phyloP scores from a whole-genome alignment of 2,329 filamentous ascomycete species.

The Alternaria gansuensis region DNA sequence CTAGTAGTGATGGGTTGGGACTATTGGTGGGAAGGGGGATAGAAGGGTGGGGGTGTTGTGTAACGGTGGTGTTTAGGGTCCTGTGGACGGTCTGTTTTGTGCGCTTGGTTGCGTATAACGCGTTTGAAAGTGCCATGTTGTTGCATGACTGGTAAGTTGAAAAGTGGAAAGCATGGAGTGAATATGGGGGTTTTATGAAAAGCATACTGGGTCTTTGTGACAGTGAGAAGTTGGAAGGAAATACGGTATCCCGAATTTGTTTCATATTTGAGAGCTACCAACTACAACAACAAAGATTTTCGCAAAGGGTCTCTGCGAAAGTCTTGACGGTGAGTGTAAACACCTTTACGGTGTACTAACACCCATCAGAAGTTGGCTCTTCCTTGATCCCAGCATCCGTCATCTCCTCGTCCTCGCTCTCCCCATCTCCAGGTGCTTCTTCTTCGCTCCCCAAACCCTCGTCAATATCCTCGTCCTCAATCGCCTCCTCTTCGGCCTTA shows the following conservation, averaged over 20 bases:
- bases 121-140: too few species aligned
- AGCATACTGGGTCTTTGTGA: background rate
- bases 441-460: background rate
- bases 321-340: background rate
- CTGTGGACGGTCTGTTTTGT: background rate
- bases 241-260: background rate
- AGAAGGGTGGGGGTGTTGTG: background rate
- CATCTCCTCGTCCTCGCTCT: background rate
- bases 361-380: background rate
- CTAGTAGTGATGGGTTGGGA: background rate
- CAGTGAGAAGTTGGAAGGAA: background rate
- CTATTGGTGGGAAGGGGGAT: background rate
- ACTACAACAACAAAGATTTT: background rate
- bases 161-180: too few species aligned
- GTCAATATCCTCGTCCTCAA: background rate
- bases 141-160: too few species aligned
- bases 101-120: background rate
- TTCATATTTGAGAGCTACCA: background rate
- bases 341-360: background rate
- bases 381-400: background rate
- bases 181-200: background rate
- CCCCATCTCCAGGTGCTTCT: background rate
- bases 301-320: background rate
- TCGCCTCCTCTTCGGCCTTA: background rate
- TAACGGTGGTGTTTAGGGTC: background rate